Conservation (phyloP, 169 alveolate species). For the Plasmodium cynomolgi region DNA sequence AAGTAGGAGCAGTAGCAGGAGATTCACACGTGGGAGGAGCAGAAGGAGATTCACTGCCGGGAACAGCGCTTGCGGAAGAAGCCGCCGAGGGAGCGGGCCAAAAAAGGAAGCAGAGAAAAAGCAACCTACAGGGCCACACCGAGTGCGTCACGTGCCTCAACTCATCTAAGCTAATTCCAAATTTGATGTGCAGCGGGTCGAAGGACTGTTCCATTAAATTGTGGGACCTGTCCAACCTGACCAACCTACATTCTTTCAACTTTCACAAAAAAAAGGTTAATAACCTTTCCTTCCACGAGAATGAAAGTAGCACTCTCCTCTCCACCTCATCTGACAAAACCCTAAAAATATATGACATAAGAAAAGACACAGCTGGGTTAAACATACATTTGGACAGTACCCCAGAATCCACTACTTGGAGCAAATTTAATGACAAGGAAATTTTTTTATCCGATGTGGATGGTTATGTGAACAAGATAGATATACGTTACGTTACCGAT, state of each 20-base stretch:
- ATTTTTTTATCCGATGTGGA: constrained; percentile 26
- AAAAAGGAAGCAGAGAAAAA: not conserved
- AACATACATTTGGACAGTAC: constrained; percentile 11
- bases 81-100: not conserved
- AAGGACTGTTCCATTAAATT: constrained; percentile 47
- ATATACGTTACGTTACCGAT: constrained; percentile 9
- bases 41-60: not conserved
- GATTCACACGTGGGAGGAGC: not conserved
- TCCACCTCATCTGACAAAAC: constrained; percentile 64
- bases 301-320: constrained; percentile 3
- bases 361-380: constrained; percentile 28
- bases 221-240: constrained; percentile 37
- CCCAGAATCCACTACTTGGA: constrained; percentile 62
- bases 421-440: not conserved
- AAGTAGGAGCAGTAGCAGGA: not conserved
- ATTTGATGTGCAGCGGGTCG: constrained; percentile 61
- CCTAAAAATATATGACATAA: constrained; percentile 46
- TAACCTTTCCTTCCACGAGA: constrained; percentile 33
- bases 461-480: constrained; percentile 43
- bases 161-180: constrained; percentile 18
- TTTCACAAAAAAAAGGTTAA: constrained; percentile 49
- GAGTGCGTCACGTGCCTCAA: constrained; percentile 50
- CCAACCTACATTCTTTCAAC: constrained; percentile 7
- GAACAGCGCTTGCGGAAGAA: not conserved
- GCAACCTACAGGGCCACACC: constrained; percentile 31